phyloP scores from a whole-genome alignment of 2,329 filamentous ascomycete species.

The Alternaria sp. region DNA sequence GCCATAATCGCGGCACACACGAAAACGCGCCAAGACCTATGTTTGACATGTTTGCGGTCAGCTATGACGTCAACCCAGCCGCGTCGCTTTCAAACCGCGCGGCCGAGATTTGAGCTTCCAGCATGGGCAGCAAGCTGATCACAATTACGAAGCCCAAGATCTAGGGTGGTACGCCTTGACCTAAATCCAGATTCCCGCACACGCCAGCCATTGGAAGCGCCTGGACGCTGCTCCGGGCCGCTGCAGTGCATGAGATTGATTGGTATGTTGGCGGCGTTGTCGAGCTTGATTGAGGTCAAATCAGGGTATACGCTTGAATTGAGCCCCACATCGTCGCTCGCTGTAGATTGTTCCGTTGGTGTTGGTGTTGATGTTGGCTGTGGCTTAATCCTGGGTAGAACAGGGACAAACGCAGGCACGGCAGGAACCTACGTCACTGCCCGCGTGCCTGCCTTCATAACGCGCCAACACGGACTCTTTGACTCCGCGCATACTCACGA shows the following conservation, averaged over 20 bases:
- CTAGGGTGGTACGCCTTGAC: background rate
- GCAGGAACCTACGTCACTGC: conserved; percentile 27
- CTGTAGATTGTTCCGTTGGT: conserved; percentile 19
- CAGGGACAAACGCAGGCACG: conserved; percentile 16
- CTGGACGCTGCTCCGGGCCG: background rate
- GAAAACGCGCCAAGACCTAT: background rate
- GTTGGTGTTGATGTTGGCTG: conserved; percentile 15
- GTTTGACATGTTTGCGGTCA: conserved; percentile 1
- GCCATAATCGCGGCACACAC: background rate
- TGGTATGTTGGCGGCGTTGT: background rate
- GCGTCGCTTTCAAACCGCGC: background rate
- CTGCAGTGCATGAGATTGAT: background rate
- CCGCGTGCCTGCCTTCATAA: conserved; percentile 20
- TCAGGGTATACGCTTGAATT: conserved; percentile 3
- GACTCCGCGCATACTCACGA: conserved; percentile 2
- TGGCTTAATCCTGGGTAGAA: conserved; percentile 12
- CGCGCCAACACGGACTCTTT: conserved; percentile 8
- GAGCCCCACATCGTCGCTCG: conserved; percentile 22
- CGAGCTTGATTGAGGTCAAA: conserved; percentile 3
- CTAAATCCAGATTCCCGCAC: background rate
- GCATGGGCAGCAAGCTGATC: background rate
- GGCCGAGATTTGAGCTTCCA: background rate
- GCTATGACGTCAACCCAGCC: conserved; percentile 10
- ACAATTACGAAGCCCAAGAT: background rate
- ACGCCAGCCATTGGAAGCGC: background rate